Percentiles rank a stretch among this genome's conserved stretches.
phyloP scores from a whole-genome alignment of 768 basidiomycete species.

The Termitomyces sp. region DNA sequence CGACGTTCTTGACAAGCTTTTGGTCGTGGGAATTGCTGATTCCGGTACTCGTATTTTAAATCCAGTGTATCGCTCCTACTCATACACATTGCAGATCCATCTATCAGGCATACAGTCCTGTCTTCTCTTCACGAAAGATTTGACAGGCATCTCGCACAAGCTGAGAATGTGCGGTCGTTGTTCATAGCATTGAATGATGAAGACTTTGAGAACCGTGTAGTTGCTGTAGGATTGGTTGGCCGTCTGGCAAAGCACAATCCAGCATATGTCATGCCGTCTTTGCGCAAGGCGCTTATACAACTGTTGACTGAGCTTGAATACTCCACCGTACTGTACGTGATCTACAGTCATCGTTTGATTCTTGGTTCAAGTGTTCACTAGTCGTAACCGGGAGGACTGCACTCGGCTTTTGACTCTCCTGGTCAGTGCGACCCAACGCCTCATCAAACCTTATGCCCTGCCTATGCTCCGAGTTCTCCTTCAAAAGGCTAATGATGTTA shows the following conservation, averaged over 20 bases:
- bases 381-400: conserved; percentile 87
- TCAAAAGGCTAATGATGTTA: conserved; percentile 80
- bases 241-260: conserved; percentile 94
- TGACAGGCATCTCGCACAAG: conserved; percentile 95
- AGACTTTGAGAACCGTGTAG: conserved; percentile 86
- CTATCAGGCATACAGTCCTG: conserved; percentile 83
- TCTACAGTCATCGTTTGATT: not conserved
- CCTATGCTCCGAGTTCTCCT: conserved; percentile 93
- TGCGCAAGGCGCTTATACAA: conserved; percentile 93
- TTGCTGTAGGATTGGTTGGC: conserved; percentile 89
- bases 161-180: conserved; percentile 94
- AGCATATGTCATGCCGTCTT: conserved; percentile 96
- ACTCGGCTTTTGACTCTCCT: conserved; percentile 85
- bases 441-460: conserved; percentile 93
- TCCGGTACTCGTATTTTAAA: conserved; percentile 53
- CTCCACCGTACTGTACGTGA: conserved; percentile 66
- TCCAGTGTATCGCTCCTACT: conserved; percentile 7
- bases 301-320: conserved; percentile 96
- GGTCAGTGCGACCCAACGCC: conserved; percentile 85
- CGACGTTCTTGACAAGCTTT: conserved; percentile 94
- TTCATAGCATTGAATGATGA: conserved; percentile 99
- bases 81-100: conserved; percentile 46
- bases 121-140: conserved; percentile 87
- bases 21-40: conserved; percentile 95
- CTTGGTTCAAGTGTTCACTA: conserved; percentile 19